A percentile compares a stretch with the other conserved stretches of the same genome.
These are phyloP conservation scores for Yarrowia sp. DNA, from an alignment of 805 yeast genomes.

Conservation along the genomic window DNA sequence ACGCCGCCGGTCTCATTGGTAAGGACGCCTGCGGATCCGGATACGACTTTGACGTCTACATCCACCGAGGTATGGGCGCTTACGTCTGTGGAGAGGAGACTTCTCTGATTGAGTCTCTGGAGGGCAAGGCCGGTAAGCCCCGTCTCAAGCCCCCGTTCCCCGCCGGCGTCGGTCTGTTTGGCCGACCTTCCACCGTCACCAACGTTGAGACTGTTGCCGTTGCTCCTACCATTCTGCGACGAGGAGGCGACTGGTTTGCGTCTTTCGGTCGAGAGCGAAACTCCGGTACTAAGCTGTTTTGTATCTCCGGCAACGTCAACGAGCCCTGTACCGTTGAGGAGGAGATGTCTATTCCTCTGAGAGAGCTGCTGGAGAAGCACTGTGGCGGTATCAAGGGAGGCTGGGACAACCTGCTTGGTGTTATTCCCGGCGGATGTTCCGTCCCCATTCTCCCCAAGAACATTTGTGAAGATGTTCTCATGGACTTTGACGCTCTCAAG, in stretches of 20 bases:
- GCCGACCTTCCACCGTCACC: constrained; percentile 88
- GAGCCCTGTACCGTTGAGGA: constrained; percentile 92
- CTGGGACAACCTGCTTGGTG: constrained; percentile 86
- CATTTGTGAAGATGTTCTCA: constrained; percentile 63
- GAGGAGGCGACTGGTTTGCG: constrained; percentile 88
- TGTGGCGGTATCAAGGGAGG: constrained; percentile 92
- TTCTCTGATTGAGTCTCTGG: constrained; percentile 80
- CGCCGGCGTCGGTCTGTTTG: constrained; percentile 88
- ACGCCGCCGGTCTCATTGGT: constrained; percentile 74
- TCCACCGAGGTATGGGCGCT: constrained; percentile 93
- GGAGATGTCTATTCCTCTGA: constrained; percentile 86
- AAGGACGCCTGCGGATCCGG: constrained; percentile 87
- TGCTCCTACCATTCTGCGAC: constrained; percentile 82
- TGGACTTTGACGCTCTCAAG: constrained; percentile 86
- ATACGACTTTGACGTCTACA: constrained; percentile 74
- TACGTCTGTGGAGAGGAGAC: constrained; percentile 93
- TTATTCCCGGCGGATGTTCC: constrained; percentile 88
- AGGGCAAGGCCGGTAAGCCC: constrained; percentile 93
- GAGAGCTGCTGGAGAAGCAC: constrained; percentile 79
- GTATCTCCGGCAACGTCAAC: constrained; percentile 87
- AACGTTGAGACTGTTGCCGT: constrained; percentile 91
- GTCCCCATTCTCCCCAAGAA: constrained; percentile 76
- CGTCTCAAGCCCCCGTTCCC: constrained; percentile 94
- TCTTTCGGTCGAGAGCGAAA: constrained; percentile 83
- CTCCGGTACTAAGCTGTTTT: constrained; percentile 76